phyloP scores from a whole-genome alignment of 2,329 filamentous ascomycete genomes.

The Plenodomus lindquistii region DNA sequence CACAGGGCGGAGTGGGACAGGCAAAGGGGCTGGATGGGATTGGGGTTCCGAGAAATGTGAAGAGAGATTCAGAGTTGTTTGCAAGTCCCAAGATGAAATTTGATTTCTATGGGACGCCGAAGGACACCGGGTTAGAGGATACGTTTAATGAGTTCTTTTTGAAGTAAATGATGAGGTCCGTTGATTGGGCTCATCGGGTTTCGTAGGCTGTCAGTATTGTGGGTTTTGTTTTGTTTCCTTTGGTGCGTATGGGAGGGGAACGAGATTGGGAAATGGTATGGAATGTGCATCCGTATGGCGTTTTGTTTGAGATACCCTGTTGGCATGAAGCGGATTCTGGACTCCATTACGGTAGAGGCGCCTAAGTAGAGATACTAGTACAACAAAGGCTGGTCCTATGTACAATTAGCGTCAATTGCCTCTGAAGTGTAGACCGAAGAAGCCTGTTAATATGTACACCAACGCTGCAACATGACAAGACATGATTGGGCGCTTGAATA shows the following conservation, averaged over 20 bases:
- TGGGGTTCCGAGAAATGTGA: constrained; percentile 31
- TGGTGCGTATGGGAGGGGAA: not conserved
- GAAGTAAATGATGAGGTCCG: constrained; percentile 15
- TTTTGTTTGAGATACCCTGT: constrained; percentile 24
- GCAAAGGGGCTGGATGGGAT: constrained; percentile 23
- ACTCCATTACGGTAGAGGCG: not conserved
- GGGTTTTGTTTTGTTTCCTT: not conserved
- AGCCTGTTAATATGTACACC: not conserved
- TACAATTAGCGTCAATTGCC: not conserved
- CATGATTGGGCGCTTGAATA: constrained; percentile 35
- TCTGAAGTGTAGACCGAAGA: too few relatives aligned
- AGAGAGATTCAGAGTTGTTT: constrained; percentile 36
- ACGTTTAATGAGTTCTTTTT: constrained; percentile 39
- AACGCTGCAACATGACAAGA: not conserved
- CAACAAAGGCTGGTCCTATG: not conserved
- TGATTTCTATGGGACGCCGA: constrained; percentile 34
- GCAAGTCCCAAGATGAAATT: constrained; percentile 39
- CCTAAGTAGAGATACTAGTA: not conserved
- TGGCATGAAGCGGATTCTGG: not conserved
- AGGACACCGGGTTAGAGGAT: constrained; percentile 39
- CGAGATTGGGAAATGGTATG: too few relatives aligned
- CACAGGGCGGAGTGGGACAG: constrained; percentile 13
- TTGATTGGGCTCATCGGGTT: not conserved
- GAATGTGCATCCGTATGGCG: constrained; percentile 8
- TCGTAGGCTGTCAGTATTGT: not conserved